Evolutionary conservation across 2,329 filamentous ascomycete species (phyloP).

Genomic region (Plectosphaerella sp.): DNA sequence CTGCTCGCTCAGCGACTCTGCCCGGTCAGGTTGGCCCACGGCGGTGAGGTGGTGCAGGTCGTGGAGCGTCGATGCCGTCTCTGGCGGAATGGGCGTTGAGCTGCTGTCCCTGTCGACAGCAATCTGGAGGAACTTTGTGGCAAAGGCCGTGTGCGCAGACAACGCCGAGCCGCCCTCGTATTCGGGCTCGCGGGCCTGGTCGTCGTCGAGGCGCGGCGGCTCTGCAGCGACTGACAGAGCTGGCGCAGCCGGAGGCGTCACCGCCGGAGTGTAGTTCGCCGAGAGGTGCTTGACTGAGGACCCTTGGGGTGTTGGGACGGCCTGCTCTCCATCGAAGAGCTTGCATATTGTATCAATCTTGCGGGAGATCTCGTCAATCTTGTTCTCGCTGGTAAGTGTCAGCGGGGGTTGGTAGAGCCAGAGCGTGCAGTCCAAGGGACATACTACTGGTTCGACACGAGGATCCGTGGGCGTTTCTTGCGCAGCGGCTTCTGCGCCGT

Average conservation of each 20-base stretch:
- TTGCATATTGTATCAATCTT: constrained; percentile 3
- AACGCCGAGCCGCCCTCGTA: constrained; percentile 16
- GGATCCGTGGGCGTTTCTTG: constrained; percentile 1
- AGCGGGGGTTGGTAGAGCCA: background rate
- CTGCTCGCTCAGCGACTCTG: constrained; percentile 1
- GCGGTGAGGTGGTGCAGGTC: constrained; percentile 7
- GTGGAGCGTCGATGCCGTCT: constrained; percentile 14
- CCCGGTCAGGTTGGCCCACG: constrained; percentile 5
- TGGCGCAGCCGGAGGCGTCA: background rate
- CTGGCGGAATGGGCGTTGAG: constrained; percentile 9
- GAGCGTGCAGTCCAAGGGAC: background rate
- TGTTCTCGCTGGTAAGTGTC: background rate
- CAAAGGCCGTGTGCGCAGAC: constrained; percentile 16
- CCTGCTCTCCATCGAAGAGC: background rate
- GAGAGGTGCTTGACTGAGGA: constrained; percentile 7
- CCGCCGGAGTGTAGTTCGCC: background rate
- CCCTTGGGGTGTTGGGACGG: background rate
- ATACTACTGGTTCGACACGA: constrained; percentile 5
- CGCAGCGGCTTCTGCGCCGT: constrained; percentile 1
- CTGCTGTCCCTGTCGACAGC: constrained; percentile 10
- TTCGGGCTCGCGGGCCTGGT: constrained; percentile 5
- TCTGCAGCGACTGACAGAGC: background rate
- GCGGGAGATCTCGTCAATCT: constrained; percentile 5
- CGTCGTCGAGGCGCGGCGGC: background rate
- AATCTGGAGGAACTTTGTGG: constrained; percentile 13